Conservation (phyloP, 1,284 basidiomycete species). For the Vanrija pseudolonga region DNA sequence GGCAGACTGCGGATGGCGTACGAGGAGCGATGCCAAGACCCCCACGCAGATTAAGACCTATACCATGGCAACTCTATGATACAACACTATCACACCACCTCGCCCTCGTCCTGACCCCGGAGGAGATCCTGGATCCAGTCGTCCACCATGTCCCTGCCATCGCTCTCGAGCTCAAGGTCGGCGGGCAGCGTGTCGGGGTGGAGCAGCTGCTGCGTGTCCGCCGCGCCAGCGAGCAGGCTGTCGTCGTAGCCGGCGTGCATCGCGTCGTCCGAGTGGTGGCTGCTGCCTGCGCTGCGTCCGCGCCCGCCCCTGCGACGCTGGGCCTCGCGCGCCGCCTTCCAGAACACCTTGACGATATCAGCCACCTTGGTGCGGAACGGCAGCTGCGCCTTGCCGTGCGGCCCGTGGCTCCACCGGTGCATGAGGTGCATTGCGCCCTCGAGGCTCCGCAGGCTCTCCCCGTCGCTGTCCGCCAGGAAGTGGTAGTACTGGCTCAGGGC, state of each 20-base stretch:
- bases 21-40: too few relatives aligned
- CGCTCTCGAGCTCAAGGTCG: background rate
- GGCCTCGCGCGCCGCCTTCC: conserved; percentile 5
- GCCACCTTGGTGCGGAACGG: conserved; percentile 12
- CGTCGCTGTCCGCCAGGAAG: conserved; percentile 9
- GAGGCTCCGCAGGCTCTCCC: conserved; percentile 4
- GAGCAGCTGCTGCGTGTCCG: background rate
- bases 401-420: conserved; percentile 13
- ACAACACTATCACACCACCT: too few relatives aligned
- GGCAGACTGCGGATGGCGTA: too few relatives aligned
- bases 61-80: too few relatives aligned
- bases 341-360: conserved; percentile 12
- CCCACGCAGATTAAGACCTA: too few relatives aligned
- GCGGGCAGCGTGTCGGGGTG: background rate
- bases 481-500: conserved; percentile 16
- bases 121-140: conserved; percentile 16
- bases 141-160: conserved; percentile 10
- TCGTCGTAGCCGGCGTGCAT: too few relatives aligned
- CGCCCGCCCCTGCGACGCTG: background rate
- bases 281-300: background rate
- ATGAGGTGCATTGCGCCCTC: conserved; percentile 10
- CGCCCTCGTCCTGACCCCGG: conserved; percentile 4
- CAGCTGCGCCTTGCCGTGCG: conserved; percentile 4
- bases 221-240: background rate
- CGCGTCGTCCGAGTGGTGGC: background rate